Evolutionary conservation across 2,329 filamentous ascomycete species (phyloP).

Genomic region (Fusarium sacchari): DNA sequence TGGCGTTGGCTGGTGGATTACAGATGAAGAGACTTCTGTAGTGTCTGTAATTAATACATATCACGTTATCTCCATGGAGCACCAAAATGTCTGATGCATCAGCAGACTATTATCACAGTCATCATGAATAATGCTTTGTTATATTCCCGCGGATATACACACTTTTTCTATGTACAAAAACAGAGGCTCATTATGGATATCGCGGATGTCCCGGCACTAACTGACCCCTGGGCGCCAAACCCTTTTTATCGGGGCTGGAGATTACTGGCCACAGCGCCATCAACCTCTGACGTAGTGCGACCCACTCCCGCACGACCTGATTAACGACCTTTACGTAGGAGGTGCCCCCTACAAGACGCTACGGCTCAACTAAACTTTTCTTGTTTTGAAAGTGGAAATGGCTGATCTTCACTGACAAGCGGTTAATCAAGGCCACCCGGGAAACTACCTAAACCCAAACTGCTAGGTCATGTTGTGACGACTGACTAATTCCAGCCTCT

Average conservation of each 20-base stretch:
- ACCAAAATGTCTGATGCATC: background rate
- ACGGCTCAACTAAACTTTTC: background rate
- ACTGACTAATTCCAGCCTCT: constrained; percentile 31
- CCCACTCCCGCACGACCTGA: background rate
- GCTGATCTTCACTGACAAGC: background rate
- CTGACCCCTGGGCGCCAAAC: background rate
- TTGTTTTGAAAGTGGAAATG: background rate
- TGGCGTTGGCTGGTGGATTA: background rate
- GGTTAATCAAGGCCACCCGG: constrained; percentile 12
- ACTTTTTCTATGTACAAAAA: background rate
- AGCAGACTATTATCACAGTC: background rate
- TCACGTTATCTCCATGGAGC: background rate
- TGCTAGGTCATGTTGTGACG: constrained; percentile 6
- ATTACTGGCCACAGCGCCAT: background rate
- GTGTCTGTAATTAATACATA: background rate
- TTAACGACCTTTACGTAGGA: constrained; percentile 9
- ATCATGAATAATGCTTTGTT: background rate
- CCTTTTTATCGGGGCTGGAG: constrained; percentile 10
- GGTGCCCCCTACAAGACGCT: background rate
- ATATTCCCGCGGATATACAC: background rate
- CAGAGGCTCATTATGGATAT: background rate
- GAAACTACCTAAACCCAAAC: constrained; percentile 4
- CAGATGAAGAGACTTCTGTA: background rate
- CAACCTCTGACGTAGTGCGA: constrained; percentile 3
- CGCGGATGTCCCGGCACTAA: constrained; percentile 6